A percentile compares a stretch with the other conserved stretches of the same genome.
phyloP scores from a whole-genome alignment of 108 stramenopile species.

The Cyclotella atomus region DNA sequence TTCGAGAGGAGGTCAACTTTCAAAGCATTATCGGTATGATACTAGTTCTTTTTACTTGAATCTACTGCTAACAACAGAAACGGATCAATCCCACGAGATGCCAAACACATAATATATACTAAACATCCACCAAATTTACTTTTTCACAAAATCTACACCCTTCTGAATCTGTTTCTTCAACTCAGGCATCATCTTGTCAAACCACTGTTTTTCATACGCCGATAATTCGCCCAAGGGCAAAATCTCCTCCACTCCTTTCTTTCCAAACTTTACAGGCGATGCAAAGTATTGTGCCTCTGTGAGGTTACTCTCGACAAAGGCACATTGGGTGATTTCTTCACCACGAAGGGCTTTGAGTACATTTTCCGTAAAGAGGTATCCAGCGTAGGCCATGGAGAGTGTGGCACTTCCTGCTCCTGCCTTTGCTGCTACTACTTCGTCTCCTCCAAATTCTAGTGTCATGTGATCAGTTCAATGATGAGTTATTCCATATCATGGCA shows the following conservation, averaged over 20 bases:
- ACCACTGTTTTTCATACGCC: slow-evolving; percentile 93
- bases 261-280: slow-evolving; percentile 92
- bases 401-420: slow-evolving; percentile 98
- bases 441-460: slow-evolving; percentile 95
- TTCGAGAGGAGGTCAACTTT: no score
- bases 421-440: slow-evolving; percentile 99
- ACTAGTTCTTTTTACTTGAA: no score
- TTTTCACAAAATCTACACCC: slow-evolving; percentile 94
- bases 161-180: slow-evolving; percentile 95
- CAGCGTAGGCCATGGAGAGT: slow-evolving; percentile 98
- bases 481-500: not conserved
- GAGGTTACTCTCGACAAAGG: slow-evolving; percentile 92
- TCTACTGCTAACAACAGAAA: no score
- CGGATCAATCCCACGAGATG: no score
- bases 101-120: no score
- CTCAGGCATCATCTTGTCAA: slow-evolving; percentile 98
- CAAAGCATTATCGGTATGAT: no score
- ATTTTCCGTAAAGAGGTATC: slow-evolving; percentile 91
- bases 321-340: slow-evolving; percentile 90
- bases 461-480: no score
- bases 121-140: slow-evolving; percentile 55
- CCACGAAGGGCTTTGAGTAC: slow-evolving; percentile 94
- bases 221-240: slow-evolving; percentile 84
- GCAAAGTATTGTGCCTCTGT: slow-evolving; percentile 98
- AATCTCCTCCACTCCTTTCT: slow-evolving; percentile 95